Conservation (phyloP, 345 rosid species). For the Linum trigynum region DNA sequence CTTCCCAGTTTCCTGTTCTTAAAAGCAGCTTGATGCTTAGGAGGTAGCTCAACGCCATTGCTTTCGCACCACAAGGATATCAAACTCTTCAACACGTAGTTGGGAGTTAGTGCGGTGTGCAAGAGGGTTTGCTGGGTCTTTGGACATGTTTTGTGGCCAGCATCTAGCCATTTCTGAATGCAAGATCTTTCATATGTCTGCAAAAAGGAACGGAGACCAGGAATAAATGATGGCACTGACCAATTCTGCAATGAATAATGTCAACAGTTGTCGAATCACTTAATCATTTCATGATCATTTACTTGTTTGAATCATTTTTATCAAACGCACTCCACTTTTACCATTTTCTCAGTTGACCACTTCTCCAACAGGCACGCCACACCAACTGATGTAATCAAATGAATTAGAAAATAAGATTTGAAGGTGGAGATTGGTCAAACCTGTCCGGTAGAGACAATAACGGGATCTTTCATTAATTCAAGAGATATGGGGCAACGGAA, state of each 20-base stretch:
- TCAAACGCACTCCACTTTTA: no score
- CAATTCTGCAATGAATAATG: no score
- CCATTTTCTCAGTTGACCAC: no score
- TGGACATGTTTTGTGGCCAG: constrained; percentile 93
- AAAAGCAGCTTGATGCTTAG: constrained; percentile 59
- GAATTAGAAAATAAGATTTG: neutral
- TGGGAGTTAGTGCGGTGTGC: constrained; percentile 80
- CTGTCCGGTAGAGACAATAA: constrained; percentile 97
- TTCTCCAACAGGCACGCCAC: no score
- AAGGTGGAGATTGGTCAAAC: constrained; percentile 22
- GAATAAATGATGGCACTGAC: constrained; percentile 7
- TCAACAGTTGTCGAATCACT: no score
- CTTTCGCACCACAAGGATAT: constrained; percentile 93
- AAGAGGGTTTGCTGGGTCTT: constrained; percentile 91
- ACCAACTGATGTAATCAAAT: constrained; percentile 4
- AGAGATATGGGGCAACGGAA: constrained; percentile 97
- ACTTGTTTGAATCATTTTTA: no score
- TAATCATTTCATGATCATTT: no score
- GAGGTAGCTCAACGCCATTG: constrained; percentile 88
- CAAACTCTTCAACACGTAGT: constrained; percentile 85
- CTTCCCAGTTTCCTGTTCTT: constrained; percentile 45
- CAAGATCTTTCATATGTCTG: constrained; percentile 95
- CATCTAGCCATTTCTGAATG: constrained; percentile 96
- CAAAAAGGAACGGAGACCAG: constrained; percentile 19
- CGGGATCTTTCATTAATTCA: constrained; percentile 97